A percentile compares a stretch with the other conserved stretches of the same genome.
Evolutionary conservation across 116 monocot species (phyloP).

Genomic region (Phalaenopsis hybrid): DNA sequence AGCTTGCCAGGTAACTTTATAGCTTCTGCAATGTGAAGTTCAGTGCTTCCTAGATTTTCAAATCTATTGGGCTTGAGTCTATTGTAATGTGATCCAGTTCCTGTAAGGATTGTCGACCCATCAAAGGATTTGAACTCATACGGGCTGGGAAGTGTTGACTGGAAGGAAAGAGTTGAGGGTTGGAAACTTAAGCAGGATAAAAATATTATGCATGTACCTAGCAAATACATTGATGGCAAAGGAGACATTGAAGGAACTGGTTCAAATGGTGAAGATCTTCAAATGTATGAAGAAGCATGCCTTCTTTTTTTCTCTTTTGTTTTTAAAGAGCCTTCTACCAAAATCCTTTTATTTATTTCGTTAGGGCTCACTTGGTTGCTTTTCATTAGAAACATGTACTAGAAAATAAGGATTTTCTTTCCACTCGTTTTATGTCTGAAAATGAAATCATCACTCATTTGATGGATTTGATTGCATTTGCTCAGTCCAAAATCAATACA

Average conservation of each 20-base stretch:
- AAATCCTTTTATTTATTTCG: background rate
- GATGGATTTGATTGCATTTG: too few relatives aligned
- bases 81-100: slow-evolving; percentile 33
- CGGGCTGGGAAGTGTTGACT: slow-evolving; percentile 80
- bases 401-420: too few relatives aligned
- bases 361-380: background rate
- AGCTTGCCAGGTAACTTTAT: slow-evolving; percentile 51
- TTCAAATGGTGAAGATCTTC: slow-evolving; percentile 81
- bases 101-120: slow-evolving; percentile 87
- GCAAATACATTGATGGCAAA: slow-evolving; percentile 66
- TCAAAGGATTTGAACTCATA: slow-evolving; percentile 92
- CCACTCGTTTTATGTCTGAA: too few relatives aligned
- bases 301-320: background rate
- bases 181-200: slow-evolving; percentile 94
- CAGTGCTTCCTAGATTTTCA: background rate
- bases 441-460: too few relatives aligned
- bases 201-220: slow-evolving; percentile 57
- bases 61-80: background rate
- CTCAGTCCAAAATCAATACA: too few relatives aligned
- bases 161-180: slow-evolving; percentile 95
- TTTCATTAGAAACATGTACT: too few relatives aligned
- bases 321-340: background rate
- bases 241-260: slow-evolving; percentile 86
- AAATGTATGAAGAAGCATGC: slow-evolving; percentile 47
- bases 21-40: background rate